Percentiles rank a stretch among this genome's conserved stretches.
Conservation (phyloP, 148 eudicot genomes). For the Chenopodium suecicum region DNA sequence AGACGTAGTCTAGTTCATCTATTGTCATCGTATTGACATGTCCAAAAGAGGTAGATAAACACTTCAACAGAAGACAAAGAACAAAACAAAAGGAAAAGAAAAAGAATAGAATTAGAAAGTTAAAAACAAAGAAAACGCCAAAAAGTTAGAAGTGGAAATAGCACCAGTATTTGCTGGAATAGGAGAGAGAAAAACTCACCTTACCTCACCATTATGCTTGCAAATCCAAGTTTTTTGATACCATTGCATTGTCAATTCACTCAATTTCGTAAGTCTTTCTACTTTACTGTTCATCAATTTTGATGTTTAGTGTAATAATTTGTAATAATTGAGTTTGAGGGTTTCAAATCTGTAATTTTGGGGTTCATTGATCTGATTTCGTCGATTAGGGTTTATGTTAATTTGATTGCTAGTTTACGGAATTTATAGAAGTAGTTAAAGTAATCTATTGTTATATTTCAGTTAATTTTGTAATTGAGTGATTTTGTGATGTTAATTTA, state of each 20-base stretch:
- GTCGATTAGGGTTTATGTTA: conserved; percentile 12
- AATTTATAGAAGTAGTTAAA: background rate
- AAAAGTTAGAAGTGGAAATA: background rate
- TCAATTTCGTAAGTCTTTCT: conserved; percentile 1
- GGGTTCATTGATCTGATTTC: conserved; percentile 3
- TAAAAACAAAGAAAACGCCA: conserved; percentile 10
- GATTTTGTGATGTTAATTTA: too few relatives aligned
- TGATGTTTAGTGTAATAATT: background rate
- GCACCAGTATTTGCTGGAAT: background rate
- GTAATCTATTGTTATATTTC: background rate
- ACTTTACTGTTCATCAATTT: background rate
- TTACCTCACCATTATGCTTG: conserved; percentile 9
- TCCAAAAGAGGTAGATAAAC: too few relatives aligned
- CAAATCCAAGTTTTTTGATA: background rate
- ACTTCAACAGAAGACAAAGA: background rate
- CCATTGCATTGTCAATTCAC: conserved; percentile 9
- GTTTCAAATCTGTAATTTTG: background rate
- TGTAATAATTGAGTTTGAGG: background rate
- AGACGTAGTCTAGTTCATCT: too few relatives aligned
- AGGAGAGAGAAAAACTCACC: background rate
- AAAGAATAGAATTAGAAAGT: background rate
- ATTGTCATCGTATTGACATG: too few relatives aligned
- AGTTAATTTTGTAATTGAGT: background rate
- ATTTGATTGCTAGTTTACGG: background rate
- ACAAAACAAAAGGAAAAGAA: background rate